Conservation (phyloP, 345 rosid species). For the Salix viminalis region DNA sequence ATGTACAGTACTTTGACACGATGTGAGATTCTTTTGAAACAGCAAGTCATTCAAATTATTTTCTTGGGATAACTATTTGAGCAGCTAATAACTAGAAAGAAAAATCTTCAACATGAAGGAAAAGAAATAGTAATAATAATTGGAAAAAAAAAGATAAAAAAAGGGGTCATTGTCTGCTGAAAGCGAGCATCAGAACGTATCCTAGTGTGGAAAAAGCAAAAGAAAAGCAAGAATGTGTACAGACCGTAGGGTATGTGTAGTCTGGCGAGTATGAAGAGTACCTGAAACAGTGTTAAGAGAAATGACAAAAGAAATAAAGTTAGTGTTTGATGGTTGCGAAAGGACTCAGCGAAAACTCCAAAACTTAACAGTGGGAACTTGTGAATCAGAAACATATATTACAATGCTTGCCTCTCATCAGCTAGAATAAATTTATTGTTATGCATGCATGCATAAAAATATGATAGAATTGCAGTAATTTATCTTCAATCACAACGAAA, state of each 20-base stretch:
- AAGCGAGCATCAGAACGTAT: slow-evolving; percentile 16
- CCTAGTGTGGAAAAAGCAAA: slow-evolving; percentile 7
- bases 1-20: not conserved
- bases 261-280: slow-evolving; percentile 86
- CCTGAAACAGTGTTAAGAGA: slow-evolving; percentile 40
- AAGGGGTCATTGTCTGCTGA: slow-evolving; percentile 1
- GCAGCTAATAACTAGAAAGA: not conserved
- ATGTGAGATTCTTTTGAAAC: not conserved
- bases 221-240: slow-evolving; percentile 24
- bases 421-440: not conserved
- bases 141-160: slow-evolving; percentile 4
- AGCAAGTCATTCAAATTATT: not conserved
- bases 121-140: not conserved
- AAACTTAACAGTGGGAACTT: too few relatives aligned
- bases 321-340: not conserved
- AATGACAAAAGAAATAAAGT: not conserved
- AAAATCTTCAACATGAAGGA: not conserved
- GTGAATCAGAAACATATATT: not conserved
- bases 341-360: slow-evolving; percentile 16
- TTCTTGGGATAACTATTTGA: not conserved
- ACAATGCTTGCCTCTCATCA: not conserved
- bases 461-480: not conserved
- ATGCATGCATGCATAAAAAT: not conserved
- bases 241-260: slow-evolving; percentile 85
- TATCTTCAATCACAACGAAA: not conserved